Conservation (phyloP, 768 basidiomycete genomes). For the Xanthoconium stramineum region DNA sequence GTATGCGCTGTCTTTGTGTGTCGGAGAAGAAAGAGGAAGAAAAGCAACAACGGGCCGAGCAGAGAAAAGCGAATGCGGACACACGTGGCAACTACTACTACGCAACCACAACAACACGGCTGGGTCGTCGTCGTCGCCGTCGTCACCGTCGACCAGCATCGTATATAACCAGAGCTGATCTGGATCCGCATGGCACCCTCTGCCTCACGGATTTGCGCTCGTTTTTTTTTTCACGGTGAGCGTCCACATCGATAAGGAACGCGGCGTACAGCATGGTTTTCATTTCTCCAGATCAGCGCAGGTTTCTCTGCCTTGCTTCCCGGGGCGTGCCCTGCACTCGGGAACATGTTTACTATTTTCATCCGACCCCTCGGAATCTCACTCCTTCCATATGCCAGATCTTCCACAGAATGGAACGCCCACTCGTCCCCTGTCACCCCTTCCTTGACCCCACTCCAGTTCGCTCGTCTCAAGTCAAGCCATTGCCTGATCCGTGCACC, state of each 20-base stretch:
- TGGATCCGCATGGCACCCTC: constrained; percentile 24
- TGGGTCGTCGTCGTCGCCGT: background rate
- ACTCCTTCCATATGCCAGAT: constrained; percentile 7
- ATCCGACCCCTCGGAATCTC: constrained; percentile 17
- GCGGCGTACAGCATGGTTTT: constrained; percentile 24
- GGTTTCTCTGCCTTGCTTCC: constrained; percentile 16
- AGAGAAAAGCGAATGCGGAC: constrained; percentile 6
- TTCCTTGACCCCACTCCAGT: constrained; percentile 32
- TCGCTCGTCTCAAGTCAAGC: constrained; percentile 43
- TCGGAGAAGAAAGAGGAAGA: background rate
- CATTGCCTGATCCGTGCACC: constrained; percentile 46
- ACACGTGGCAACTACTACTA: constrained; percentile 16
- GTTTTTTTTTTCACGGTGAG: constrained; percentile 9
- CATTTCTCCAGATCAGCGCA: constrained; percentile 31
- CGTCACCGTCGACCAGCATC: background rate
- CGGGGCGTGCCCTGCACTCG: constrained; percentile 18
- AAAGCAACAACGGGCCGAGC: constrained; percentile 8
- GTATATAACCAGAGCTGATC: constrained; percentile 18
- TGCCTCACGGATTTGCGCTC: constrained; percentile 26
- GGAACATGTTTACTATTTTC: constrained; percentile 19
- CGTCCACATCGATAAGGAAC: constrained; percentile 26
- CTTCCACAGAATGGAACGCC: constrained; percentile 24
- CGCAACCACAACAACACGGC: background rate
- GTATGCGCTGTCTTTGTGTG: constrained; percentile 11
- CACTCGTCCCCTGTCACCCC: constrained; percentile 8